Evolutionary conservation across 139 green algal genomes (phyloP).

Genomic region (Tetraselmis chui): DNA sequence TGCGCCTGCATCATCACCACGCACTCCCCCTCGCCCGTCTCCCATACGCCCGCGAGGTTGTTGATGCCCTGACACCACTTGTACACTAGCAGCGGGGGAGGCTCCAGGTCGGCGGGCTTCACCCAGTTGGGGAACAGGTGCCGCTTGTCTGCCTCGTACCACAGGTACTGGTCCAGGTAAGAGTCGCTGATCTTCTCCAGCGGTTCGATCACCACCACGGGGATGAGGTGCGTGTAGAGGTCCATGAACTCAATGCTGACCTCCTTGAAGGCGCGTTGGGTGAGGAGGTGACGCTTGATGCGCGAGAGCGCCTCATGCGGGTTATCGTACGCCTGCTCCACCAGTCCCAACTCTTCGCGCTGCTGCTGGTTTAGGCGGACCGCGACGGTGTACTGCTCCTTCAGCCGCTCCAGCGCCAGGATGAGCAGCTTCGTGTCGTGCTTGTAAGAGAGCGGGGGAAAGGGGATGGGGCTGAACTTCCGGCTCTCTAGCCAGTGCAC

Average conservation of each 20-base stretch:
- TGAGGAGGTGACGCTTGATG: slow-evolving; percentile 99
- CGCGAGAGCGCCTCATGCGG: slow-evolving; percentile 94
- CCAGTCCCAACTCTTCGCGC: slow-evolving; percentile 96
- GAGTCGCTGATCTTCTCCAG: slow-evolving; percentile 99
- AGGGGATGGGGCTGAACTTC: slow-evolving; percentile 97
- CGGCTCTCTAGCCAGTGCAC: slow-evolving; percentile 98
- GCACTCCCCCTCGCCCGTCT: slow-evolving; percentile 92
- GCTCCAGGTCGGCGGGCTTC: slow-evolving; percentile 94
- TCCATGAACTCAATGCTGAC: slow-evolving; percentile 97
- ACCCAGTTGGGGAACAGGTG: slow-evolving; percentile 99
- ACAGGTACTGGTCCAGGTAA: slow-evolving; percentile 95
- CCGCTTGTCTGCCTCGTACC: slow-evolving; percentile 91
- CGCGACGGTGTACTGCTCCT: slow-evolving; percentile 96
- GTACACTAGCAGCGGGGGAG: slow-evolving; percentile 96
- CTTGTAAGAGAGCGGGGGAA: slow-evolving; percentile 99
- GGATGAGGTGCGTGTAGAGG: slow-evolving; percentile 95
- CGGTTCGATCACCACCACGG: slow-evolving; percentile 97
- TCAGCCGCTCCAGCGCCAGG: slow-evolving; percentile 94
- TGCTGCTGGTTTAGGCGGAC: slow-evolving; percentile 93
- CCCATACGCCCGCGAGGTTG: slow-evolving; percentile 84
- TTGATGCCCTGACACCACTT: slow-evolving; percentile 96
- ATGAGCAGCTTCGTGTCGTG: slow-evolving; percentile 99
- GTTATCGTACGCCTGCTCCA: slow-evolving; percentile 99
- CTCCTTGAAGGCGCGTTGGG: slow-evolving; percentile 97
- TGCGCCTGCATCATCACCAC: slow-evolving; percentile 93